Base-by-base conservation (phyloP, 805 yeast genomes). In the Brettanomyces sp. region DNA sequence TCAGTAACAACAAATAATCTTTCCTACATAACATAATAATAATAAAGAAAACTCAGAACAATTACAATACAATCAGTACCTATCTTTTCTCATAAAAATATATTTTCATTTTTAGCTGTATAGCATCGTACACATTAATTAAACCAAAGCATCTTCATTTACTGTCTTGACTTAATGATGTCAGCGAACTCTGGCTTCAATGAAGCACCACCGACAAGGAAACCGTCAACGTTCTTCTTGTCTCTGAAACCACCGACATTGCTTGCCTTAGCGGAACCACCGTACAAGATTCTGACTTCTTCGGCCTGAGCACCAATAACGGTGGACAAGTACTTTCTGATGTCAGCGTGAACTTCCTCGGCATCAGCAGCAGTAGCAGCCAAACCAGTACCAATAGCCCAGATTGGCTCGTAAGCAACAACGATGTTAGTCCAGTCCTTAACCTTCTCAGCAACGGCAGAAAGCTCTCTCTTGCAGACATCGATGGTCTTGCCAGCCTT, bases 361-460 rank as follows among this genome's bases (percentile, higher is more conserved):
- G 99, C 99, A 66, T 93, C 99, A 57, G 85, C 86, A 57, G 99
- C 89, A 59, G 99, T 93, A 52, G 99, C 98, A 61, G 98, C 96
- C 65, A 93, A 80, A 65, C 99, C 99, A 59, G 98, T 90, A 69
- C 99, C 99, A 61, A 93, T 93, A 60, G 99, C 99, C 99, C 99
- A 93, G 57, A 93, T 96, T 60, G 99, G 99, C 76, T 93, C 99
- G 75, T 93, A 93, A 63, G 99, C 99, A 68, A 93, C 73, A 55
- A 93, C 98, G 56, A 93, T 76, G 69, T 85, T 77, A 53, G 84
- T 61, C 98, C 98, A 91, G 81, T 90, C 97, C 44, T 44, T 44
- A 52, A 88, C 82, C 51, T 82, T 74, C 65, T 80, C 84, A 62
- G 85, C 71, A 51, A 85, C 97, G 52, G 98, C 96, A 56, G 79